These are phyloP conservation scores for Rhinocladiella similis DNA, from an alignment of 2,329 filamentous ascomycete genomes.

Conservation along the genomic window DNA sequence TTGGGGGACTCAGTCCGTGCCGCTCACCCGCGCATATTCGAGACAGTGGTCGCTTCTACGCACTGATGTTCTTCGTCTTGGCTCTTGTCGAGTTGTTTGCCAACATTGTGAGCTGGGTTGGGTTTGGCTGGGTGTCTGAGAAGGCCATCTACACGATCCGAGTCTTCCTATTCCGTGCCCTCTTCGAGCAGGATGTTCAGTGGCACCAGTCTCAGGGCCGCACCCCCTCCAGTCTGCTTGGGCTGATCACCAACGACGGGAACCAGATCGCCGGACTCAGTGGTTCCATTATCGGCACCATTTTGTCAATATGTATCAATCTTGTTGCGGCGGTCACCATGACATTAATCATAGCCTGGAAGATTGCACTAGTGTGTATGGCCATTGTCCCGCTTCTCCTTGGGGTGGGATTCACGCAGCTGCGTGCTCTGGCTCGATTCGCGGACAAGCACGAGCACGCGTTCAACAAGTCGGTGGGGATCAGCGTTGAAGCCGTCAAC, in stretches of 20 bases:
- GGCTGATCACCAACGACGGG: constrained; percentile 69
- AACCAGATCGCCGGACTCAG: constrained; percentile 66
- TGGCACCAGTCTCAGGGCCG: constrained; percentile 65
- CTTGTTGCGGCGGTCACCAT: constrained; percentile 67
- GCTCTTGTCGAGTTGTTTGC: constrained; percentile 61
- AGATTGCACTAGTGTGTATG: constrained; percentile 72
- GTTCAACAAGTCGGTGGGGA: constrained; percentile 52
- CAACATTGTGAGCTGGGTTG: constrained; percentile 59
- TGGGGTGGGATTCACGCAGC: constrained; percentile 52
- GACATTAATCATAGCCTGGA: constrained; percentile 72
- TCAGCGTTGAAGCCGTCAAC: constrained; percentile 53
- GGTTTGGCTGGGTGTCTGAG: constrained; percentile 24
- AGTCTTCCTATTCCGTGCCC: constrained; percentile 23
- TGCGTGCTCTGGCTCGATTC: constrained; percentile 54
- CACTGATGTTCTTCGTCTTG: constrained; percentile 61
- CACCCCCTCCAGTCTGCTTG: constrained; percentile 62
- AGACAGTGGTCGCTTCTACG: constrained; percentile 53
- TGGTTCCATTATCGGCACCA: constrained; percentile 23
- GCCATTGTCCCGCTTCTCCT: constrained; percentile 68
- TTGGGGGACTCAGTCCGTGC: constrained; percentile 58
- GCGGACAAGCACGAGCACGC: constrained; percentile 57
- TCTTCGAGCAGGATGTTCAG: constrained; percentile 36
- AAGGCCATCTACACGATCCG: constrained; percentile 17
- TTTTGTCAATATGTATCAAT: constrained; percentile 52
- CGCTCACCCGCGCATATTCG: constrained; percentile 50